Base-by-base conservation (phyloP, 2,329 filamentous ascomycete species). In the Mycosphaerella arachidis region DNA sequence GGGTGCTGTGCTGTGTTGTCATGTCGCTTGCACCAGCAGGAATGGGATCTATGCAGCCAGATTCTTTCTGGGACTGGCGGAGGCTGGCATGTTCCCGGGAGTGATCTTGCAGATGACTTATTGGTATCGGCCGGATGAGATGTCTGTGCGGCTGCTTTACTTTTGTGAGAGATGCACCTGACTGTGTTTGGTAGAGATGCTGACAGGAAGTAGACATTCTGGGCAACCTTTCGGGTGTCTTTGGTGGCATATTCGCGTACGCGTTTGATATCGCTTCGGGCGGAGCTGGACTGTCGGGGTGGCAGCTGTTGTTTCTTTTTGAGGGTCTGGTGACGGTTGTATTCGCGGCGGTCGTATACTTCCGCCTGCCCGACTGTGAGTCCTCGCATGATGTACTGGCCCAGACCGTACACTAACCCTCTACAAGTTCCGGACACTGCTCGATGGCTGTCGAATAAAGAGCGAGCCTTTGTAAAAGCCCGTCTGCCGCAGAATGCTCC, bases 321-420 rank as follows among this genome's bases (percentile, higher is more conserved):
- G 80, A 84, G 67, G 81, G 80, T 3, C 70, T 80, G 29, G 67
- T 74, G 12, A 84, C 81, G 0, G 71, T 83, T 7, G 53, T 79
- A 1, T 51, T 80, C 0, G 79, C 81, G 7, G 66, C 81, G 4
- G 66, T 75, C 5, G 76, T 84, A 12, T 83, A 79, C 71, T 83
- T 85, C 55, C 56, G 81, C 0, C 72, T 85, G 0, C 82, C 82
- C 0, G 81, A 85, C 63, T 83, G 31, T 35, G 31, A 35, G 31
- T 35, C 12, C 4, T 12, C 31, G 24, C 24, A 24, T 79, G 80
- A 7, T 6, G n/a, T 40, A 35, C 24, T 24, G 24, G 24, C 24
- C 24, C 24, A 24, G 24, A 24, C 24, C 24, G 24, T 3, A 35
- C 31, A 12, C 31, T 35, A 12, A 35, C 31, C 12, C 8, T 35